Percentiles rank a stretch among this genome's conserved stretches.
Evolutionary conservation across 2,329 filamentous ascomycete species (phyloP).

Genomic region (Cladosporium austrohemisphaericum): DNA sequence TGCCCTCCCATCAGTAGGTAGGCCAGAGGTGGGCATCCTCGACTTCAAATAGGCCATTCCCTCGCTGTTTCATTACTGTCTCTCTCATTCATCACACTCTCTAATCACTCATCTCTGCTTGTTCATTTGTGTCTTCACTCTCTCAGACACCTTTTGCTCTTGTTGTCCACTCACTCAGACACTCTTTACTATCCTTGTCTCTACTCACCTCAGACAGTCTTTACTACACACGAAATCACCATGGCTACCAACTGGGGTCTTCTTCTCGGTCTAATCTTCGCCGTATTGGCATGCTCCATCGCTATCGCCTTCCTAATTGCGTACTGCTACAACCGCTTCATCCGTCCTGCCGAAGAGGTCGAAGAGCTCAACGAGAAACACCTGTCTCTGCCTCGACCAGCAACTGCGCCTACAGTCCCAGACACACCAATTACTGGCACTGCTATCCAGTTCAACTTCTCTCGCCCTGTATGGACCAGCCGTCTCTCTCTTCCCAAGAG

Average conservation of each 20-base stretch:
- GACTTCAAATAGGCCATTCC: slow-evolving; percentile 12
- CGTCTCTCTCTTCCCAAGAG: slow-evolving; percentile 12
- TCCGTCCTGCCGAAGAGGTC: slow-evolving; percentile 4
- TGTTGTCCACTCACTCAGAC: slow-evolving; percentile 15
- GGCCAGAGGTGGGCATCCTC: slow-evolving; percentile 6
- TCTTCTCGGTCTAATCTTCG: slow-evolving; percentile 13
- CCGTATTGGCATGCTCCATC: slow-evolving; percentile 10
- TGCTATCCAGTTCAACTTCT: slow-evolving; percentile 15
- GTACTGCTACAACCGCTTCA: slow-evolving; percentile 15
- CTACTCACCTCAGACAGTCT: slow-evolving; percentile 14
- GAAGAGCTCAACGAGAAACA: slow-evolving; percentile 16
- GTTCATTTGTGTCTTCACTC: slow-evolving; percentile 15
- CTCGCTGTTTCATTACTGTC: slow-evolving; percentile 15
- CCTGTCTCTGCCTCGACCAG: slow-evolving; percentile 13
- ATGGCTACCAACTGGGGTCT: slow-evolving; percentile 15
- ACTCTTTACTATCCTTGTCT: slow-evolving; percentile 7
- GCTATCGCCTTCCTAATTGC: slow-evolving; percentile 12
- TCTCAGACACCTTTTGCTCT: slow-evolving; percentile 13
- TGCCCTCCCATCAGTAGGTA: not conserved
- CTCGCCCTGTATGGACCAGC: slow-evolving; percentile 14
- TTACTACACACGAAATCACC: slow-evolving; percentile 11
- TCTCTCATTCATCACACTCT: slow-evolving; percentile 15
- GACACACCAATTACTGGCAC: slow-evolving; percentile 14
- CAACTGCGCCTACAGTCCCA: slow-evolving; percentile 11
- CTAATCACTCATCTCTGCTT: slow-evolving; percentile 13